Base-by-base conservation (phyloP, 2,329 filamentous ascomycete genomes). In the Lojkania enalia region DNA sequence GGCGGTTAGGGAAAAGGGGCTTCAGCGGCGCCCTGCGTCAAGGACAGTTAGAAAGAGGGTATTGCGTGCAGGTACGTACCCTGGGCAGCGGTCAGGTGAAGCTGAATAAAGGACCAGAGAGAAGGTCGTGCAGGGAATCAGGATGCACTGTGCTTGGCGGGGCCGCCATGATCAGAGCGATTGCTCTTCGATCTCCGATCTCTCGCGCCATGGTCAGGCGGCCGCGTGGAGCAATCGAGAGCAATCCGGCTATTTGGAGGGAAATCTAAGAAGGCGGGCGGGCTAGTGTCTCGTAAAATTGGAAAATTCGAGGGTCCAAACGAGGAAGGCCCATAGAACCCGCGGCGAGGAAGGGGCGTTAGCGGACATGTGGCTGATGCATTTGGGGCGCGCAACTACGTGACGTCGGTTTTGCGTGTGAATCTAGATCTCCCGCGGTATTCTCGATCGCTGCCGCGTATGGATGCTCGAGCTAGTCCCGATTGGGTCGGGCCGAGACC, bases 351-450 rank as follows among this genome's bases (percentile, higher is more conserved):
- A 18, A 14, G n/a, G 5, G 20, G 19, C 6, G 23, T 7, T 19
- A 5, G 35, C 31, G 20, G 16, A 20, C 32, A 5, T 35, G 42
- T 44, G 42, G 42, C 42, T 44, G 42, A 39, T 38, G 42, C n/a
- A n/a, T n/a, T n/a, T n/a, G n/a, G n/a, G n/a, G n/a, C n/a, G n/a
- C n/a, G n/a, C n/a, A n/a, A 20, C 16, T 19, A 20, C 6, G 14
- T 44, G 42, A 43, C 40, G 40, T 43, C 20, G 31, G 21, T 9
- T 18, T 15, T 14, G 33, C 15, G n/a, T 16, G 20, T n/a, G 16
- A 43, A 23, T 37, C 32, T 25, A 39, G 42, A 44, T 44, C 3
- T 23, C n/a, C 19, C 3, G 27, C n/a, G 15, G 19, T 5, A 31
- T 39, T 39, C 27, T 39, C 33, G 42, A 44, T 44, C 42, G 40